Evolutionary conservation across 805 yeast species (phyloP).

Genomic region (Ogataea populi-albae): DNA sequence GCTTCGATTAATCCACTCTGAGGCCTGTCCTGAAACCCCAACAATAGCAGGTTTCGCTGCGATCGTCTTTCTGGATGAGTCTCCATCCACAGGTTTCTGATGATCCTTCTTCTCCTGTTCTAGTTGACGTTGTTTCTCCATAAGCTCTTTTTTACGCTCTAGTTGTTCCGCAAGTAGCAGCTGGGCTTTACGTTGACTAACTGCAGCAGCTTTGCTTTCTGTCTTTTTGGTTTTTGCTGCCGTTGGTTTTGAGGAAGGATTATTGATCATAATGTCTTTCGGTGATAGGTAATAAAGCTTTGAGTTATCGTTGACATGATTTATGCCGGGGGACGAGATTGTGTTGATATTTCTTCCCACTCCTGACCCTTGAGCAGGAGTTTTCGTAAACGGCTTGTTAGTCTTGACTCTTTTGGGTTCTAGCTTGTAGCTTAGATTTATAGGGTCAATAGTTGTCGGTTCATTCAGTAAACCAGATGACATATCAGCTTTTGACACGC

Average conservation of each 20-base stretch:
- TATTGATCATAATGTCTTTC: slow-evolving; percentile 24
- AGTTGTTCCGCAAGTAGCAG: slow-evolving; percentile 21
- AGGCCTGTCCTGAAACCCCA: not conserved
- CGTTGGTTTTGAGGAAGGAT: slow-evolving; percentile 7
- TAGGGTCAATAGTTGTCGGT: slow-evolving; percentile 32
- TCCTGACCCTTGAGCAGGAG: slow-evolving; percentile 1
- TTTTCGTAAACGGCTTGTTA: slow-evolving; percentile 8
- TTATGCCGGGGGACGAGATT: slow-evolving; percentile 8
- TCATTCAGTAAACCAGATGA: slow-evolving; percentile 10
- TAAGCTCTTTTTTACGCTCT: slow-evolving; percentile 17
- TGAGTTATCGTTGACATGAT: slow-evolving; percentile 5
- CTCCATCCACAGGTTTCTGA: not conserved
- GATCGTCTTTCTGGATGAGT: too few relatives aligned
- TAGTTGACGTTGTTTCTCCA: slow-evolving; percentile 17
- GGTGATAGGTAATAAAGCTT: slow-evolving; percentile 22
- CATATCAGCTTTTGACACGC: slow-evolving; percentile 2
- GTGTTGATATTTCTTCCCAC: slow-evolving; percentile 5
- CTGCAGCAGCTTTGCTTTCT: slow-evolving; percentile 19
- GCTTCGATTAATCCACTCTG: slow-evolving; percentile 11
- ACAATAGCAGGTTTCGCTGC: too few relatives aligned
- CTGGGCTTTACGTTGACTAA: slow-evolving; percentile 22
- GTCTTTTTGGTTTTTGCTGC: slow-evolving; percentile 14
- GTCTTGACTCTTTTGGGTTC: slow-evolving; percentile 31
- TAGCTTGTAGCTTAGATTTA: slow-evolving; percentile 30
- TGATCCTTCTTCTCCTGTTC: slow-evolving; percentile 9